Evolutionary conservation across 306 rosid species (phyloP), one percentile per base, ranked within the genome.

Genomic region (Prunus campanulata): DNA sequence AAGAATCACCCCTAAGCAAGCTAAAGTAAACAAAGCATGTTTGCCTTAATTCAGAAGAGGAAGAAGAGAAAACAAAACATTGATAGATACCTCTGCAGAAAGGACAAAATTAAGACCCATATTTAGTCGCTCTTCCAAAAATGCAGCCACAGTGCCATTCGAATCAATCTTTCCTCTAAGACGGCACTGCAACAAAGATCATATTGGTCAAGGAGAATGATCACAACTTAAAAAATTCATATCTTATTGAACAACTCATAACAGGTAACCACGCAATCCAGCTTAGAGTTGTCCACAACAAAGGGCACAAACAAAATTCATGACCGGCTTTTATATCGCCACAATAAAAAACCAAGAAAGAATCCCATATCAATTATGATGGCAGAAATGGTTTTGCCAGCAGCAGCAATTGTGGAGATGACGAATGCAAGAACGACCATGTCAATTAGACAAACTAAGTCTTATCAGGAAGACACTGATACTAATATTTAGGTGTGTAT

Each of bases 111-210:
- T 88, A 39, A 88, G 89, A 62, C 95, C 92, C 95, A 88, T 88
- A 66, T 86, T 88, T 73, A 90, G 81, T 49, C 99, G 90, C 83
- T 95, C 99, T 90, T 95, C 99, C 85, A 92, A 84, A 83, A 83
- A 89, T 15, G 97, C 91, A 74, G 96, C 87, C 0, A 73, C 85
- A 11, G 81, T 76, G 44, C 98, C 97, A 66, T 87, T 91, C 74
- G 98, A 93, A 84, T 93, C 98, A 56, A 93, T 83, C 92, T 87
- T 93, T 72, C 98, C 98, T 77, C 98, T 83, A 57, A 93, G 96
- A 67, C 96, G 96, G 79, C 91, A 88, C 97, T 93, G 85, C 24
- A 48, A 79, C 50, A 61, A 29, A 16, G n/a, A 61, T 6, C 3
- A 32, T 25, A 27, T 4, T 9, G n/a, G 64, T 29, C 49, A 60